Evolutionary conservation across 1,139 yeast genomes (phyloP), one percentile per base, ranked within the genome.

Genomic region (Hyphopichia khmerensis): DNA sequence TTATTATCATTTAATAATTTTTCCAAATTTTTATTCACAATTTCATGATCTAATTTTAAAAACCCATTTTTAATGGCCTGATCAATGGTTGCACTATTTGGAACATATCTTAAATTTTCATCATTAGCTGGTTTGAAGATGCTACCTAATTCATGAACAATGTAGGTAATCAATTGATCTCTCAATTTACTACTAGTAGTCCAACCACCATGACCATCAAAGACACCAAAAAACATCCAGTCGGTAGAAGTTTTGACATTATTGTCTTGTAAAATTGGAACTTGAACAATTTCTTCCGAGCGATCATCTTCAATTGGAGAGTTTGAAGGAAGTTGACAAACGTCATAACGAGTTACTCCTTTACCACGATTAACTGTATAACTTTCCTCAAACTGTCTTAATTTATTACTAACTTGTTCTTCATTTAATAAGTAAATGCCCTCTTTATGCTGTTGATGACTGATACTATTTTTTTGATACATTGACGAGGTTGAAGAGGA

Each of bases 121-220:
- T 73, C 78, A 48, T 63, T 67, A 14, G 80, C 75, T 5, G 81
- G 77, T 50, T 77, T 77, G 65, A 83, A 86, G 10, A 79, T 80
- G 11, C 80, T 74, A 39, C 88, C 87, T 43, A 93, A 72, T 55
- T 90, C 96, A 26, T 77, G 74, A n/a, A 90, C 79, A 14, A 93
- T 95, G 52, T 77, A 79, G 43, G 81, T 79, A 27, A 93, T 82
- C 53, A 93, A 72, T 50, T 84, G 83, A 49, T 88, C 95, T 46
- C 96, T 77, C 47, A 93, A 75, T 59, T 84, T 87, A 29, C 89
- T 80, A 46, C 95, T 83, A 1, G 99, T 95, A 46, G 88, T 87
- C 84, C 96, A 90, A 16, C 99, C 99, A 3, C 96, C 90, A 63
- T 93, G 99, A 11, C 99, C 99, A 64, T 93, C 99, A 61, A 85